Evolutionary conservation across 2,329 filamentous ascomycete species (phyloP).

Genomic region (Paecilomyces niveus): DNA sequence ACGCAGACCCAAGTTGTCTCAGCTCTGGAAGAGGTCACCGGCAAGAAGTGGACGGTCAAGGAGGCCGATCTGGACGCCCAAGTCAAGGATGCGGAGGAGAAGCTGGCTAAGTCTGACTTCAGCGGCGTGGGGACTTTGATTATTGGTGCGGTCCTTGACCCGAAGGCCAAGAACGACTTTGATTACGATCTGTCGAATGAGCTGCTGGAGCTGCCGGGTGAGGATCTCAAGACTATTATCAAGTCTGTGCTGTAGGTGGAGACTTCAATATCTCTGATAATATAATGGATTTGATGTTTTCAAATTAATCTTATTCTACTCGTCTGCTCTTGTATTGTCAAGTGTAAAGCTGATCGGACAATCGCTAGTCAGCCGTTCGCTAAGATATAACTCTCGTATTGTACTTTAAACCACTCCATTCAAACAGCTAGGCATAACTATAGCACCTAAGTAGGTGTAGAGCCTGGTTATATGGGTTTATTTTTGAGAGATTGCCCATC

Average conservation of each 20-base stretch:
- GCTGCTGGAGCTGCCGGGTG: conserved; percentile 6
- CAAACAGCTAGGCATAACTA: too few species aligned
- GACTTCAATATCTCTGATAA: neutral
- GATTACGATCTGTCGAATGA: conserved; percentile 6
- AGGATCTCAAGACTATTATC: neutral
- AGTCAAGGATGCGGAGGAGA: conserved; percentile 2
- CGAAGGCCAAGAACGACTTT: conserved; percentile 6
- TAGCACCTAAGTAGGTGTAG: too few species aligned
- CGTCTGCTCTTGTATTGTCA: neutral
- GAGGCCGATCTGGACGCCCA: conserved; percentile 5
- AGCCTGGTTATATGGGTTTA: too few species aligned
- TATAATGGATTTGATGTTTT: neutral
- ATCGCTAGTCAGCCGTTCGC: neutral
- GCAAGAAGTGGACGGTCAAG: conserved; percentile 5
- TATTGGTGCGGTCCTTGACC: conserved; percentile 3
- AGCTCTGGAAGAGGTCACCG: conserved; percentile 6
- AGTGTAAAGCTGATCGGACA: neutral
- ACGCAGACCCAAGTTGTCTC: conserved; percentile 4
- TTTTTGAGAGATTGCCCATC: too few species aligned
- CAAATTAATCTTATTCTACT: neutral
- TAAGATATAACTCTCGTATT: neutral
- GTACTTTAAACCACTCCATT: neutral
- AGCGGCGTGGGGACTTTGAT: conserved; percentile 6
- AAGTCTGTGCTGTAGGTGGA: neutral
- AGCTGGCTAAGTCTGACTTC: conserved; percentile 6